Conservation (phyloP, 1,284 basidiomycete genomes). For the Wallemia mellicola region DNA sequence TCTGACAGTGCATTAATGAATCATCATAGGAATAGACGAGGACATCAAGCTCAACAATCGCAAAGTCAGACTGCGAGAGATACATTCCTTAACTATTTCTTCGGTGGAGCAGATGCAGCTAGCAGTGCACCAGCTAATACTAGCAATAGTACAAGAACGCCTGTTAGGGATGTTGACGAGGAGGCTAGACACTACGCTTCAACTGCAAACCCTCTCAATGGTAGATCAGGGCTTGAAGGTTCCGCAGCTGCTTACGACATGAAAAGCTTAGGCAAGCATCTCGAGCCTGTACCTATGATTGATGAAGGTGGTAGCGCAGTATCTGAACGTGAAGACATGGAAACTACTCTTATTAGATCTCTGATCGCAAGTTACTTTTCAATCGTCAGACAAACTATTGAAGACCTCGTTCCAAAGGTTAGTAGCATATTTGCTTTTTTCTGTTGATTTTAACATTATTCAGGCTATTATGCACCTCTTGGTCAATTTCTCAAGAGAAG, state of each 20-base stretch:
- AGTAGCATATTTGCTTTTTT: no score
- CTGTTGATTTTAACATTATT: no score
- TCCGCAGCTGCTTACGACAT: conserved; percentile 79
- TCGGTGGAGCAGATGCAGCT: conserved; percentile 40
- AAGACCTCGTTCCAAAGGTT: conserved; percentile 94
- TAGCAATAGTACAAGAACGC: conserved; percentile 3
- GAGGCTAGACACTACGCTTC: neutral
- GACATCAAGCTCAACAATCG: no score
- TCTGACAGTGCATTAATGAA: no score
- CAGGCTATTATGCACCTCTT: conserved; percentile 25
- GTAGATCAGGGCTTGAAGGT: conserved; percentile 28
- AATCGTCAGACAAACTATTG: conserved; percentile 85
- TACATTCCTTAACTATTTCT: conserved; percentile 83
- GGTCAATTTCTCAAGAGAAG: conserved; percentile 84
- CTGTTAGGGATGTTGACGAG: conserved; percentile 2
- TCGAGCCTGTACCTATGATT: conserved; percentile 51
- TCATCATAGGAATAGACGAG: no score
- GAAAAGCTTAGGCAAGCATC: conserved; percentile 90
- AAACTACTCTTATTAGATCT: conserved; percentile 74
- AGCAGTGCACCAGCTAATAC: no score
- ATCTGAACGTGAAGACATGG: conserved; percentile 70
- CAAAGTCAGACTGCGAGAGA: conserved; percentile 29
- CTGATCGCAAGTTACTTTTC: conserved; percentile 86
- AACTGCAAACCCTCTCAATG: neutral
- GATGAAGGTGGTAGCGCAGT: conserved; percentile 26